Conservation (phyloP, 2,329 filamentous ascomycete genomes). For the Leptographium lundbergii region DNA sequence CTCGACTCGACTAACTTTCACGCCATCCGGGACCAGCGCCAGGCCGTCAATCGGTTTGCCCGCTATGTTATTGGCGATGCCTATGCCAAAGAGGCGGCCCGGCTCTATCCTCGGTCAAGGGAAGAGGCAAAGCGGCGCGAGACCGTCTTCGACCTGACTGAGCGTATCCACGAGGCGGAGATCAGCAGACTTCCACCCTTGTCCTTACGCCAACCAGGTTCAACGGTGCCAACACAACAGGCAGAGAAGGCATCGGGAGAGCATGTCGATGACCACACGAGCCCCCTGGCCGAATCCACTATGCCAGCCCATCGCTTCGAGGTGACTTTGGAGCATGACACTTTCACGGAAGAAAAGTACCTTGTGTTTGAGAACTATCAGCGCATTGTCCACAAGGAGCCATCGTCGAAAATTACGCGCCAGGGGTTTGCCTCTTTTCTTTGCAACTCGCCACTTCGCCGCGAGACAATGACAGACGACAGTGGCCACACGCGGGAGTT, state of each 20-base stretch:
- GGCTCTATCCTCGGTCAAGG: constrained; percentile 53
- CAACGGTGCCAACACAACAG: background rate
- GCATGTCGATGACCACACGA: background rate
- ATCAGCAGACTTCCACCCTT: constrained; percentile 27
- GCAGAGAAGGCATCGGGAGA: background rate
- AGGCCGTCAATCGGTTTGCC: constrained; percentile 62
- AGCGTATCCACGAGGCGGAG: constrained; percentile 60
- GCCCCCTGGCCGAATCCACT: constrained; percentile 15
- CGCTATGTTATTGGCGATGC: constrained; percentile 54
- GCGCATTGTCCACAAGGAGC: constrained; percentile 56
- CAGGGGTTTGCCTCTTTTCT: constrained; percentile 59
- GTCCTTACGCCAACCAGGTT: background rate
- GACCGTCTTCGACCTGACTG: constrained; percentile 53
- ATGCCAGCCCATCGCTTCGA: constrained; percentile 53
- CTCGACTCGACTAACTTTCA: constrained; percentile 54
- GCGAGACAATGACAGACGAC: constrained; percentile 26
- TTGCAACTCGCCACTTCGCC: constrained; percentile 54
- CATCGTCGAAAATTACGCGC: constrained; percentile 42
- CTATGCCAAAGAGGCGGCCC: constrained; percentile 52
- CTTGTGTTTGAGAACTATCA: constrained; percentile 64
- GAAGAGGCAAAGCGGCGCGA: constrained; percentile 51
- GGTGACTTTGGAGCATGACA: constrained; percentile 57
- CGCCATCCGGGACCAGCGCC: constrained; percentile 58
- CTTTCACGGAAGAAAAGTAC: constrained; percentile 67
- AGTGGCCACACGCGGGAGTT: constrained; percentile 42